Evolutionary conservation across 2,329 filamentous ascomycete genomes (phyloP), one percentile per base, ranked within the genome.

Genomic region (Hypocreales sp.): DNA sequence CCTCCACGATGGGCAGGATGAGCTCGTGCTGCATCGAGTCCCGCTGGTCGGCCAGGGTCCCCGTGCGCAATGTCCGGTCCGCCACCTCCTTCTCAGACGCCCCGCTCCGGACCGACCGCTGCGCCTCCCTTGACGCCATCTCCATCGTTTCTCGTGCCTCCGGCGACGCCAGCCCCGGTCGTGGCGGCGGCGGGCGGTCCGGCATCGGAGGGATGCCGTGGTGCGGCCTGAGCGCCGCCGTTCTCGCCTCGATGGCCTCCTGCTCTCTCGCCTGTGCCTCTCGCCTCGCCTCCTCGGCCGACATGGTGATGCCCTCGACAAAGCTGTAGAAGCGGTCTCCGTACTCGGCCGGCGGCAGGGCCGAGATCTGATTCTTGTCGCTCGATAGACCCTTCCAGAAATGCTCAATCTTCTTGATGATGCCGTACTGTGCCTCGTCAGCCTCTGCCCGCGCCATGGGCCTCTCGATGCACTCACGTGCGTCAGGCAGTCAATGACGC

Each of bases 401-500:
- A 54, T 95, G 78, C 53, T 98, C 90, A 35, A 87, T 70, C 48
- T 90, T 87, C 58, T 98, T 98, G 53, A 93, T 70, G 37, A 86
- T 73, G 39, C 84, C 84, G 51, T 95, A 98, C 82, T 92, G 42
- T 15, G 18, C 8, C 13, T n/a, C 30, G 27, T 31, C 28, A 36
- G 28, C 26, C 31, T 56, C 43, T 51, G 45, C 33, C 30, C 15
- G 18, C 18, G 23, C 19, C 11, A 18, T 17, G 9, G 12, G 11
- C 8, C 3, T 22, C 11, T 12, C 7, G 11, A n/a, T 23, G 2
- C 6, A 19, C 81, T 72, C 67, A 92, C 84, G 51, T 94, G 83
- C 42, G 90, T 98, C 43, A 98, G 62, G 52, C 90, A 98, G 55
- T 98, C 90, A 51, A 98, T 98, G 42, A 98, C 92, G 20, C 90